Evolutionary conservation across 106 monocot genomes (phyloP), one percentile per base, ranked within the genome.

Genomic region (Allium sativum): DNA sequence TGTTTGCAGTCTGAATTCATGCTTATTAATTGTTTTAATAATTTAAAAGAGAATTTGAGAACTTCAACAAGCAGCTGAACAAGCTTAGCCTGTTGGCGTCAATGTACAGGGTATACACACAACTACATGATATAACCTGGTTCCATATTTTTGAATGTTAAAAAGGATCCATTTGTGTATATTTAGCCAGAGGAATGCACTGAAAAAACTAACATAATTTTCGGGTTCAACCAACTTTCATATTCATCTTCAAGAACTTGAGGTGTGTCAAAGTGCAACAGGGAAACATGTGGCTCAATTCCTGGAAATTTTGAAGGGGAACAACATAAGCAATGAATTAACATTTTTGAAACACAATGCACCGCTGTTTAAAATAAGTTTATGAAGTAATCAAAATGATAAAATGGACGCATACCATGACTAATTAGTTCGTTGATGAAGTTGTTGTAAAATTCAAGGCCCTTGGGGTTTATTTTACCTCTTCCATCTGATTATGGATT

Each of bases 201-300:
- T 31, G 31, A 31, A 31, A 53, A 56, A 41, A 64, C 14, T 71
- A 79, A 90, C 85, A 90, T 67, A 48, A 90, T 80, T 59, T 62
- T 85, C 0, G 85, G 77, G 76, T 75, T 85, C 55, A 90, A 52
- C 82, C 82, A 90, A 21, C 85, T 85, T 53, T 18, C 61, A 44
- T 90, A 90, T 43, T 86, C 86, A 62, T 91, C 91, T 58, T 91
- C 77, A 59, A 91, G 82, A 10, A 67, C 61, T 68, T 86, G 91
- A 22, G 91, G 91, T 43, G 80, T 50, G 61, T 91, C 86, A 10
- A 75, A 52, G 67, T 91, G 91, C 62, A 68, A 73, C 8, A 91
- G 51, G 0, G 75, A 78, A 18, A 75, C 70, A 53, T 86, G 83
- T 19, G 84, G 76, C 22, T 83, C 66, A 69, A 91, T 91, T 61